Base-by-base conservation (phyloP, 257 asterid species). In the Apocynum venetum region DNA sequence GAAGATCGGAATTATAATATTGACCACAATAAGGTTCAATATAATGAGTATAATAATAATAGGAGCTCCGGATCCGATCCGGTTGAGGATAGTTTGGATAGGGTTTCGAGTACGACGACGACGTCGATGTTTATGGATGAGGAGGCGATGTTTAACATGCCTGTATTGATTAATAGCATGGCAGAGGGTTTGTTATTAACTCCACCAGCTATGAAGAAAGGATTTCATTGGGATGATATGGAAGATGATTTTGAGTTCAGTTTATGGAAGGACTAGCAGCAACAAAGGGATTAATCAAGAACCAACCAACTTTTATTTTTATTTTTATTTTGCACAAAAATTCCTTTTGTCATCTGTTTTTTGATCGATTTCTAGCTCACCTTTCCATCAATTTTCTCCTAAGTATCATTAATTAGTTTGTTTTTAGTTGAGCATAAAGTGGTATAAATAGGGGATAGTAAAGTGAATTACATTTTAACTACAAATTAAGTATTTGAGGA, bases 151-250 rank as follows among this genome's bases (percentile, higher is more conserved):
- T 91, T 88, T 77, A 91, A 92, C 85, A 83, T 90, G 95, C 96
- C 97, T 36, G 81, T 41, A 4, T 84, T 91, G 79, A 74, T 92
- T 13, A 86, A 92, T 67, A 87, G 90, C 83, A 90, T 92, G 97
- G 97, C 97, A 19, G 97, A 92, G 82, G 97, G 96, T 41, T 76
- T 92, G 92, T 86, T 92, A 63, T 82, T 92, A 0, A 92, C 97
- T 65, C 97, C 97, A 2, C 84, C 88, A 38, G 95, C 91, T 47
- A 80, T 91, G 93, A 86, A 83, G 83, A 86, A 75, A 80, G 96
- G 93, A 0, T 87, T 87, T 67, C 82, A 65, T 69, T 89, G 96
- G 94, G 74, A 53, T 4, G 69, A 84, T 5, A 76, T 61, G 48
- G 83, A 73, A 53, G 88, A 75, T 53, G 85, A 71, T 8, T 6